Evolutionary conservation across 2,329 filamentous ascomycete genomes (phyloP).

Genomic region (Nigrospora sphaerica): DNA sequence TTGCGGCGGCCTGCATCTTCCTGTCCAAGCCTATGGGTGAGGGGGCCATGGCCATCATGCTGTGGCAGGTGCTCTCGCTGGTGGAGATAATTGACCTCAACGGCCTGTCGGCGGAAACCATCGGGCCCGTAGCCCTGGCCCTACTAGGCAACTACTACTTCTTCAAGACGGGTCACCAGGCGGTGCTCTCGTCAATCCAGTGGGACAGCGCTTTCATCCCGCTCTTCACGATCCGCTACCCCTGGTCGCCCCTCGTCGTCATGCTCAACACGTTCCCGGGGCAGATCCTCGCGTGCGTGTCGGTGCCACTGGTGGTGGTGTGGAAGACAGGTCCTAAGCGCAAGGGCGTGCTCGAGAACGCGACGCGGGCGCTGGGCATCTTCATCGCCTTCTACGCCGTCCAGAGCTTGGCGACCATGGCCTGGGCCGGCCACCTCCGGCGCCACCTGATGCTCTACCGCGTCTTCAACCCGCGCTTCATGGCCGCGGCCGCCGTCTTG

Average conservation of each 20-base stretch:
- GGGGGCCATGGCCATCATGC: constrained; percentile 71
- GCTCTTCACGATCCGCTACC: constrained; percentile 74
- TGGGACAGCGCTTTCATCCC: constrained; percentile 96
- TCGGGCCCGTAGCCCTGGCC: constrained; percentile 78
- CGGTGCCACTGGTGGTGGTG: constrained; percentile 72
- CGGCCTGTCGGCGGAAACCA: constrained; percentile 55
- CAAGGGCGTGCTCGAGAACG: constrained; percentile 59
- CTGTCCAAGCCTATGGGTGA: constrained; percentile 93
- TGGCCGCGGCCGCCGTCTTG: constrained; percentile 68
- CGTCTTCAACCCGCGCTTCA: constrained; percentile 86
- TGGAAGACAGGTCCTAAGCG: constrained; percentile 85
- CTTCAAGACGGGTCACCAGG: constrained; percentile 98
- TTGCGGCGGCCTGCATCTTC: constrained; percentile 68
- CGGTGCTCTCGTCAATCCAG: constrained; percentile 78
- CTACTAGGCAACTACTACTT: constrained; percentile 90
- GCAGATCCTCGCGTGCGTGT: constrained; percentile 74
- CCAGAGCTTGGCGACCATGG: constrained; percentile 77
- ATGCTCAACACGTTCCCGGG: constrained; percentile 82
- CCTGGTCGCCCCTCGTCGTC: constrained; percentile 79
- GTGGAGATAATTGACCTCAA: constrained; percentile 57
- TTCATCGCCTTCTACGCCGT: constrained; percentile 79
- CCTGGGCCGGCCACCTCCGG: constrained; percentile 81
- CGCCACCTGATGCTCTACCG: constrained; percentile 95
- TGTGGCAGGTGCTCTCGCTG: constrained; percentile 85
- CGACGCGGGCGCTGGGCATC: constrained; percentile 63